Evolutionary conservation across 2,329 filamentous ascomycete species (phyloP).

Genomic region (Sclerotinia trifoliorum): DNA sequence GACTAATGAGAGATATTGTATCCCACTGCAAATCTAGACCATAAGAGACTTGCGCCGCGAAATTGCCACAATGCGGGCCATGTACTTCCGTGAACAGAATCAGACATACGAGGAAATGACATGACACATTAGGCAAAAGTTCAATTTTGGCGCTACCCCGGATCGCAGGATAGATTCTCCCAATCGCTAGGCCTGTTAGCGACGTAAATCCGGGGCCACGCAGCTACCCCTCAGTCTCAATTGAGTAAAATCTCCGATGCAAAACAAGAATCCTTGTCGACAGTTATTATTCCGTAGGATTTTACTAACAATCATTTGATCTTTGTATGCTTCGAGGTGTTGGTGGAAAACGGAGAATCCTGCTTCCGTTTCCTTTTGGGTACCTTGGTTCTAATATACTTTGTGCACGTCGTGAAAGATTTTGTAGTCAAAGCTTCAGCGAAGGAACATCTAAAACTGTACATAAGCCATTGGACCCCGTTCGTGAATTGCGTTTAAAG

Average conservation of each 20-base stretch:
- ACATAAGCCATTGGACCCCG: neutral
- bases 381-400: neutral
- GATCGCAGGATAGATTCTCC: neutral
- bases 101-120: neutral
- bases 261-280: neutral
- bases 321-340: neutral
- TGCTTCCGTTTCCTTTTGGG: constrained; percentile 1
- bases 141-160: neutral
- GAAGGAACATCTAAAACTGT: neutral
- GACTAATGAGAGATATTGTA: neutral
- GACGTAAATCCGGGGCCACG: neutral
- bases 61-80: neutral
- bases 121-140: neutral
- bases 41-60: neutral
- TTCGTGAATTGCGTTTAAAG: neutral
- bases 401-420: neutral
- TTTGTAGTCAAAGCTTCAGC: neutral
- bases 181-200: neutral
- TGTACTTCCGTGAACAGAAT: constrained; percentile 5
- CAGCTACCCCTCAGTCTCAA: neutral
- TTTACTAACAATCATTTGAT: neutral
- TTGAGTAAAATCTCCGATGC: neutral
- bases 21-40: constrained; percentile 12
- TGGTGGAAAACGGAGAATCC: neutral
- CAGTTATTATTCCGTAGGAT: neutral